phyloP scores from a whole-genome alignment of 345 rosid species.

The Gossypium mustelinum region DNA sequence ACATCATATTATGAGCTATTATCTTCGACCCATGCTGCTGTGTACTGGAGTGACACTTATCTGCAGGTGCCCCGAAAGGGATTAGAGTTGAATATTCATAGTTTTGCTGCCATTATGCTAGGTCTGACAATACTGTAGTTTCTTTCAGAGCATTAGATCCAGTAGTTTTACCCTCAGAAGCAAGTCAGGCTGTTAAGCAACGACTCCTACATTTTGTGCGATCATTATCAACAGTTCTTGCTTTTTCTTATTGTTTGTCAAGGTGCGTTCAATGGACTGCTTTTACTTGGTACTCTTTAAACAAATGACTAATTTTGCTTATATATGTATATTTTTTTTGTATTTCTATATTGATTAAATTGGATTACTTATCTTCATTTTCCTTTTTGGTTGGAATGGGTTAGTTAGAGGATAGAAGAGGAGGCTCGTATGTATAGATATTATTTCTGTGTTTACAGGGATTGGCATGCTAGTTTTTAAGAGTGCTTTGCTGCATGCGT shows the following conservation, averaged over 20 bases:
- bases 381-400: not conserved
- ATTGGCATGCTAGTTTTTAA: not conserved
- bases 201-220: conserved; percentile 69
- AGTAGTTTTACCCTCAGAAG: conserved; percentile 65
- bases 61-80: conserved; percentile 59
- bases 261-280: conserved; percentile 39
- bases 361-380: not conserved
- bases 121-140: conserved; percentile 19
- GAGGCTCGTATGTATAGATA: not conserved
- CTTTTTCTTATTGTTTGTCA: conserved; percentile 81
- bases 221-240: conserved; percentile 71
- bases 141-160: conserved; percentile 76
- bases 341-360: not conserved
- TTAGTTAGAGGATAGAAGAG: not conserved
- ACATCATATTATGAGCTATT: conserved; percentile 52
- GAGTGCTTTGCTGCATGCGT: not conserved
- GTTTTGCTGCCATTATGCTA: conserved; percentile 6
- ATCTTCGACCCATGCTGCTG: conserved; percentile 80
- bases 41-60: conserved; percentile 76
- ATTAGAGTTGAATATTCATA: conserved; percentile 1
- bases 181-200: conserved; percentile 76
- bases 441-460: not conserved
- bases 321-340: not conserved
- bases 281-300: not conserved
- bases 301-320: not conserved